phyloP scores from a whole-genome alignment of 345 rosid genomes.

The Excoecaria cochinchinensis region DNA sequence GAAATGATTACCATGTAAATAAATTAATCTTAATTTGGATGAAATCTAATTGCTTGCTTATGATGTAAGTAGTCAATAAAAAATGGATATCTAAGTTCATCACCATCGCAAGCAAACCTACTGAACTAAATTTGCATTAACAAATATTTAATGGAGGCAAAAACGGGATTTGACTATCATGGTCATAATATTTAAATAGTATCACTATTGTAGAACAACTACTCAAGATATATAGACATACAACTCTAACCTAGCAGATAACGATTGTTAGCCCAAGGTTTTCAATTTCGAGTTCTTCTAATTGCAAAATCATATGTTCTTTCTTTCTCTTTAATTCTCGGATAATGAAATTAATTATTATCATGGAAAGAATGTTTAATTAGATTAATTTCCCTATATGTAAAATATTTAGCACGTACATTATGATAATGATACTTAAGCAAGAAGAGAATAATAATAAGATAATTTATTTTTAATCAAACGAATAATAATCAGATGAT shows the following conservation, averaged over 20 bases:
- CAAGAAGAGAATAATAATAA: no score
- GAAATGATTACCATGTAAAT: neutral
- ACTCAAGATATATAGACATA: neutral
- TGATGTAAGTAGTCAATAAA: neutral
- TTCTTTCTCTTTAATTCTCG: no score
- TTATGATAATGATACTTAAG: no score
- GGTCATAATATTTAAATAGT: neutral
- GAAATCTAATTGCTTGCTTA: neutral
- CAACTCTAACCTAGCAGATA: no score
- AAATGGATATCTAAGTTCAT: neutral
- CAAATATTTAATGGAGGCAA: neutral
- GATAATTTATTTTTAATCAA: no score
- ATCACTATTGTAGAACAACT: conserved; percentile 3
- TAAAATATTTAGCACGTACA: no score
- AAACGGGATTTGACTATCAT: conserved; percentile 1
- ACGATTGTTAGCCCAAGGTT: no score
- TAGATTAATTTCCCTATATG: no score
- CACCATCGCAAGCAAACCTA: neutral
- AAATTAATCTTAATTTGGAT: neutral
- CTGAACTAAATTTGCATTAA: neutral
- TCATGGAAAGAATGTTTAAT: no score
- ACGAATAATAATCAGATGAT: neutral
- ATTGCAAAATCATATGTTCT: no score
- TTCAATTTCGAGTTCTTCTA: no score
- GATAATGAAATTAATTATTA: no score